Percentiles rank a stretch among this genome's conserved stretches.
phyloP scores from a whole-genome alignment of 1,284 basidiomycete genomes.

The Sanguinoderma infundibulare region DNA sequence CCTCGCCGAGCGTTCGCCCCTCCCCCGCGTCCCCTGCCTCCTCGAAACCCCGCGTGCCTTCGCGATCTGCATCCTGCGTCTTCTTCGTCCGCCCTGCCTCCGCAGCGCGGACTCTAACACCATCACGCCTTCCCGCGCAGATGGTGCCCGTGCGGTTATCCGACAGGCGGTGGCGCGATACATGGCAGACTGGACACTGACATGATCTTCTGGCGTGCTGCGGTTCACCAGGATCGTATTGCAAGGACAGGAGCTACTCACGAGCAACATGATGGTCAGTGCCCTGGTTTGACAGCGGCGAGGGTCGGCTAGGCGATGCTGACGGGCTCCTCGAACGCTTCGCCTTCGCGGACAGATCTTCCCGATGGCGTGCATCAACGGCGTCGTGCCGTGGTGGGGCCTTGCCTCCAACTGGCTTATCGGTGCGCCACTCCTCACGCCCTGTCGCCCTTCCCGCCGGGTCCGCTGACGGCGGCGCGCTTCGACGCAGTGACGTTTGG shows the following conservation, averaged over 20 bases:
- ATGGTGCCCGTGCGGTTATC: too few species aligned
- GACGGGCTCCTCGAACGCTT: background rate
- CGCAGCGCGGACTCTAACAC: background rate
- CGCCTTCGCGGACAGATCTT: constrained; percentile 49
- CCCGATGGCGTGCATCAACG: constrained; percentile 67
- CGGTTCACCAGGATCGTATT: constrained; percentile 65
- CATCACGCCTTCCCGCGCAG: too few species aligned
- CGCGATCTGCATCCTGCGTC: background rate
- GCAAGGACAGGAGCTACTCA: constrained; percentile 71
- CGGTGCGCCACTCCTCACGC: constrained; percentile 42
- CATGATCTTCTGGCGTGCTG: background rate
- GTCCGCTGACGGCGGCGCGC: background rate
- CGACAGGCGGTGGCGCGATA: background rate
- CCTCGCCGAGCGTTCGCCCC: too few species aligned
- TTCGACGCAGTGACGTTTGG: constrained; percentile 62
- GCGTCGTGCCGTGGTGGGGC: constrained; percentile 71
- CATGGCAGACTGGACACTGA: constrained; percentile 2
- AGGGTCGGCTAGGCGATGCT: background rate
- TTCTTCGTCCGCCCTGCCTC: background rate
- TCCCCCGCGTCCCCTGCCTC: background rate
- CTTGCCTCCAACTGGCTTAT: constrained; percentile 70
- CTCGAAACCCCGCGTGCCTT: background rate
- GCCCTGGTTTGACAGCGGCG: background rate
- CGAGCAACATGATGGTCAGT: constrained; percentile 77
- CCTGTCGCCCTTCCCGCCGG: background rate